These are phyloP conservation scores for Suillus spraguei DNA, from an alignment of 768 basidiomycete species.

Conservation along the genomic window DNA sequence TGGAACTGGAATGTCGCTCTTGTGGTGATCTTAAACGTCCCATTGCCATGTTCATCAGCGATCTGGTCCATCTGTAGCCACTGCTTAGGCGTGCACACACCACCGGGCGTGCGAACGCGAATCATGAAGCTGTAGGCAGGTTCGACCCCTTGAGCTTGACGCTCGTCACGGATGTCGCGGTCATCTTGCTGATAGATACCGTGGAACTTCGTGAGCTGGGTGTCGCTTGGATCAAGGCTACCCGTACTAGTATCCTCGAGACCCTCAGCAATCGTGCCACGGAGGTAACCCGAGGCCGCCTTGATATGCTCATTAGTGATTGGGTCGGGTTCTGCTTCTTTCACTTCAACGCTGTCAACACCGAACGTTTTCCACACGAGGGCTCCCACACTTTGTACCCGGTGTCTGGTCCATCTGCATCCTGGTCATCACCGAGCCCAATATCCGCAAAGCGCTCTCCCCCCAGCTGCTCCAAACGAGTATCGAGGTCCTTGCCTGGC, in stretches of 20 bases:
- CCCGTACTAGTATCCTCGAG: slow-evolving; percentile 85
- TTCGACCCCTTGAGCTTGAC: slow-evolving; percentile 89
- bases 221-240: slow-evolving; percentile 88
- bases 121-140: slow-evolving; percentile 99
- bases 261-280: slow-evolving; percentile 94
- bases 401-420: slow-evolving; percentile 93
- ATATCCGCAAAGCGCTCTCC: slow-evolving; percentile 72
- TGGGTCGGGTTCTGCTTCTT: slow-evolving; percentile 91
- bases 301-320: slow-evolving; percentile 99
- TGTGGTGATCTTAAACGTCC: slow-evolving; percentile 97
- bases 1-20: slow-evolving; percentile 99
- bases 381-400: slow-evolving; percentile 98
- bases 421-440: slow-evolving; percentile 96
- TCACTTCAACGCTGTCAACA: slow-evolving; percentile 85
- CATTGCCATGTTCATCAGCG: slow-evolving; percentile 91
- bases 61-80: slow-evolving; percentile 98
- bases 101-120: slow-evolving; percentile 93
- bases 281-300: slow-evolving; percentile 89
- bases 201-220: slow-evolving; percentile 97
- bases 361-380: slow-evolving; percentile 92
- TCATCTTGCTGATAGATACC: slow-evolving; percentile 98
- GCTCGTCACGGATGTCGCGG: slow-evolving; percentile 96
- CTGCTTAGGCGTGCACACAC: slow-evolving; percentile 89
- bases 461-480: slow-evolving; percentile 76
- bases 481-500: slow-evolving; percentile 87